A percentile compares a stretch with the other conserved stretches of the same genome.
Evolutionary conservation across 768 basidiomycete species (phyloP).

Genomic region (Lyophyllum decastes): DNA sequence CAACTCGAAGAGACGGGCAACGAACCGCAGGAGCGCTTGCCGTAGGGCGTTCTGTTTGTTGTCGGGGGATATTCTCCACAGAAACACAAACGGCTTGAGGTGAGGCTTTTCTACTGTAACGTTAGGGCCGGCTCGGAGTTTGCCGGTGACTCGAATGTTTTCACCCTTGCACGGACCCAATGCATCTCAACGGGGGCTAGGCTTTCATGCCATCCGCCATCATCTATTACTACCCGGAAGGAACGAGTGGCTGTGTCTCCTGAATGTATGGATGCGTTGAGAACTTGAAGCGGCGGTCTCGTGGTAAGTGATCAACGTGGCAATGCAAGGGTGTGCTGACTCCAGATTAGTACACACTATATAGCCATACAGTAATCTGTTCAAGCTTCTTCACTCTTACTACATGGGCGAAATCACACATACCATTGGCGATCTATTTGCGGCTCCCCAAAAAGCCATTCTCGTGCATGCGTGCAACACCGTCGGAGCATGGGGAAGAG

Average conservation of each 20-base stretch:
- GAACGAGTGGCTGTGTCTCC: too few relatives aligned
- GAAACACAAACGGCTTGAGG: background rate
- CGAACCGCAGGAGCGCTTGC: background rate
- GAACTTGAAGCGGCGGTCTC: too few relatives aligned
- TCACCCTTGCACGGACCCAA: too few relatives aligned
- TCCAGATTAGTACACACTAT: too few relatives aligned
- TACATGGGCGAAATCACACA: conserved; percentile 25
- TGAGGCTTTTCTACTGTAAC: background rate
- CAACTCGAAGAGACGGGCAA: background rate
- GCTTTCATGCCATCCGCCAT: too few relatives aligned
- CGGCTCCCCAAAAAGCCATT: conserved; percentile 34
- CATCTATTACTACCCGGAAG: too few relatives aligned
- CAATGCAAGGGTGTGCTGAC: too few relatives aligned
- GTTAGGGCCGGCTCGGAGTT: background rate
- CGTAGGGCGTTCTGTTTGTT: background rate
- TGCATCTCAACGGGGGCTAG: too few relatives aligned
- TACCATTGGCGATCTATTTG: conserved; percentile 36
- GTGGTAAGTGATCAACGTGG: too few relatives aligned
- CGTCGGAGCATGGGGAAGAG: conserved; percentile 39
- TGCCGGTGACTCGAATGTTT: background rate
- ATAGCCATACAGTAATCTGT: too few relatives aligned
- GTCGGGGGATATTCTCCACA: background rate
- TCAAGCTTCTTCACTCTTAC: background rate
- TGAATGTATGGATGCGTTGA: too few relatives aligned
- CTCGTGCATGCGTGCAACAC: conserved; percentile 46